Percentiles rank a stretch among this genome's conserved stretches.
Evolutionary conservation across 257 asterid genomes (phyloP).

Genomic region (Gentiana dahurica): DNA sequence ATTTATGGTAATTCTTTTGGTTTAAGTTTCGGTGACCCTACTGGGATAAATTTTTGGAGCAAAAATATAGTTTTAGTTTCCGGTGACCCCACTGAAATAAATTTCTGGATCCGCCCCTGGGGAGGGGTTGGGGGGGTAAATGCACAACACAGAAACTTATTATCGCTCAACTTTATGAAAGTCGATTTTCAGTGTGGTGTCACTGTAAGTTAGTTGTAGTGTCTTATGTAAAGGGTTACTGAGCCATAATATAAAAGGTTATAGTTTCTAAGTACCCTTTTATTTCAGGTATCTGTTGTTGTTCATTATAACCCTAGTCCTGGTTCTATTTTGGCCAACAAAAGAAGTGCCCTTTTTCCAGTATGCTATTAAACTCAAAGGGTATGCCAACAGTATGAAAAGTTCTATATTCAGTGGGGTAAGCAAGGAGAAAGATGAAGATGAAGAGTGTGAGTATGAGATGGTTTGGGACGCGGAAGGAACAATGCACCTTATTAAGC

Average conservation of each 20-base stretch:
- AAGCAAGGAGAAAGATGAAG: constrained; percentile 70
- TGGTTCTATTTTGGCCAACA: constrained; percentile 58
- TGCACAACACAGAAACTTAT: too few relatives aligned
- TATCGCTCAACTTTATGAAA: too few relatives aligned
- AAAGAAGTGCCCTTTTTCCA: constrained; percentile 37
- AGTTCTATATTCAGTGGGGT: constrained; percentile 28
- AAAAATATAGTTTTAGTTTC: too few relatives aligned
- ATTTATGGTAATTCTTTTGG: constrained; percentile 48
- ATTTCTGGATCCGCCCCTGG: too few relatives aligned
- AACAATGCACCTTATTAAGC: constrained; percentile 85
- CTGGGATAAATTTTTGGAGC: too few relatives aligned
- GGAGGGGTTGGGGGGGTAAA: too few relatives aligned
- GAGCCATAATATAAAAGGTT: too few relatives aligned
- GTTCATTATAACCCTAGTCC: constrained; percentile 51
- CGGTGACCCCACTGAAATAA: too few relatives aligned
- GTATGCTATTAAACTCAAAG: constrained; percentile 30
- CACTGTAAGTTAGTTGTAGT: too few relatives aligned
- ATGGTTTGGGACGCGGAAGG: constrained; percentile 98
- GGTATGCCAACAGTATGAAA: constrained; percentile 24
- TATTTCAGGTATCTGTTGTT: constrained; percentile 67
- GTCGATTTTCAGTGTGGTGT: too few relatives aligned
- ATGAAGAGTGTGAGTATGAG: constrained; percentile 76
- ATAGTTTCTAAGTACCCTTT: not conserved
- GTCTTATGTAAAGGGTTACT: too few relatives aligned
- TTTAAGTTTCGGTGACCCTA: too few relatives aligned